Evolutionary conservation across 73 alveolate species (phyloP).

Genomic region (Paramecium bursaria): DNA sequence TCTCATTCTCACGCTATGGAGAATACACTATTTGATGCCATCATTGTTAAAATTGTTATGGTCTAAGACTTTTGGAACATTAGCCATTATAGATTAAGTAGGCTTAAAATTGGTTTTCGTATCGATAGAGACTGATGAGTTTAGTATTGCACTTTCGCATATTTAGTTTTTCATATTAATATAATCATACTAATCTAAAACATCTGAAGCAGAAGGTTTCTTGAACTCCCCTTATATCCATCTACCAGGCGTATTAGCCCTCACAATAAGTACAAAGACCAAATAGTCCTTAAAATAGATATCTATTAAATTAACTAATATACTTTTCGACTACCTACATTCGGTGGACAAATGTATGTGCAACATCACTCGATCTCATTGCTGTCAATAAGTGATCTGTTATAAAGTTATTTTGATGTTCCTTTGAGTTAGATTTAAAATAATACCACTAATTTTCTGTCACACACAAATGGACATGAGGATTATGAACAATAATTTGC

Average conservation of each 20-base stretch:
- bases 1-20: no score
- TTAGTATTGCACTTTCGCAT: no score
- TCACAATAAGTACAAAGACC: slow-evolving; percentile 29
- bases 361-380: slow-evolving; percentile 48
- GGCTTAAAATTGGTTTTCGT: no score
- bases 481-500: slow-evolving; percentile 13
- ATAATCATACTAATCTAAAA: slow-evolving; percentile 14
- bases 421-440: not conserved
- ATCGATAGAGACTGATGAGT: no score
- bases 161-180: slow-evolving; percentile 2
- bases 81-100: no score
- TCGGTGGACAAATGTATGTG: slow-evolving; percentile 38
- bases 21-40: no score
- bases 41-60: no score
- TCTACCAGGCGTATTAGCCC: slow-evolving; percentile 11
- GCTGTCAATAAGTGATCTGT: slow-evolving; percentile 19
- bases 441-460: slow-evolving; percentile 29
- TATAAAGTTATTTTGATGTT: slow-evolving; percentile 42
- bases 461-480: slow-evolving; percentile 20
- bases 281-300: slow-evolving; percentile 20
- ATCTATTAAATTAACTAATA: not conserved
- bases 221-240: slow-evolving; percentile 6
- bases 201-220: slow-evolving; percentile 23
- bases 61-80: no score
- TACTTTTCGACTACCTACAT: slow-evolving; percentile 14